Percentiles rank a stretch among this genome's conserved stretches.
These are phyloP conservation scores for Pittosporum tobira DNA, from an alignment of 129 eudicot genomes.

Conservation along the genomic window DNA sequence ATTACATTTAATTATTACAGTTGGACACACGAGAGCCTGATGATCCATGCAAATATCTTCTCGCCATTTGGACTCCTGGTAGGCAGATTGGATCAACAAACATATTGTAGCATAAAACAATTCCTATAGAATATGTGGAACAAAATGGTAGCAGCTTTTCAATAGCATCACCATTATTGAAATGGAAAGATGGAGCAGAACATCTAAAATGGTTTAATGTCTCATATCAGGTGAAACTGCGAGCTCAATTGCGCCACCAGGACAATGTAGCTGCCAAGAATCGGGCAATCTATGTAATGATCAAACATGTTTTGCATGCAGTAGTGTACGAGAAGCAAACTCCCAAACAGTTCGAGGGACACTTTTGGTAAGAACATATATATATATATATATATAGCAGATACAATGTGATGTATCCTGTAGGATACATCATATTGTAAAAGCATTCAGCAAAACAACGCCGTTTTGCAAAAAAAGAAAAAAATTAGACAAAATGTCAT, in stretches of 20 bases:
- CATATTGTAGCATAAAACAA: background rate
- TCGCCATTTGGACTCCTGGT: conserved; percentile 97
- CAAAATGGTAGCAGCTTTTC: conserved; percentile 1
- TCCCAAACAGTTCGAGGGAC: conserved; percentile 80
- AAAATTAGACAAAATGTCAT: too few species aligned
- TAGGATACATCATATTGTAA: too few species aligned
- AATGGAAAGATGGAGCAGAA: background rate
- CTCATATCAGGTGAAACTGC: conserved; percentile 66
- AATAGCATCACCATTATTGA: background rate
- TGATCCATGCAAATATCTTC: conserved; percentile 88
- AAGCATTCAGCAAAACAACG: too few species aligned
- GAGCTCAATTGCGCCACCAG: conserved; percentile 60
- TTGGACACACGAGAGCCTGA: conserved; percentile 74
- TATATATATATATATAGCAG: background rate
- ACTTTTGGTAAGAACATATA: conserved; percentile 47
- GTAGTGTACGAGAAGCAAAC: conserved; percentile 54
- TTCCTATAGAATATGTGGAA: conserved; percentile 1
- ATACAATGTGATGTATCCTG: background rate
- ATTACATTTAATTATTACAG: conserved; percentile 30
- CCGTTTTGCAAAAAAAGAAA: too few species aligned
- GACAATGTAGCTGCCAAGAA: conserved; percentile 58
- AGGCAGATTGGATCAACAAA: conserved; percentile 13
- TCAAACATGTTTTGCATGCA: conserved; percentile 70
- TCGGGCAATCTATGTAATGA: conserved; percentile 49
- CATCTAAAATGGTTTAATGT: background rate